These are phyloP conservation scores for Paratinospora sagittata DNA, from an alignment of 164 flowering plant genomes.

Conservation along the genomic window DNA sequence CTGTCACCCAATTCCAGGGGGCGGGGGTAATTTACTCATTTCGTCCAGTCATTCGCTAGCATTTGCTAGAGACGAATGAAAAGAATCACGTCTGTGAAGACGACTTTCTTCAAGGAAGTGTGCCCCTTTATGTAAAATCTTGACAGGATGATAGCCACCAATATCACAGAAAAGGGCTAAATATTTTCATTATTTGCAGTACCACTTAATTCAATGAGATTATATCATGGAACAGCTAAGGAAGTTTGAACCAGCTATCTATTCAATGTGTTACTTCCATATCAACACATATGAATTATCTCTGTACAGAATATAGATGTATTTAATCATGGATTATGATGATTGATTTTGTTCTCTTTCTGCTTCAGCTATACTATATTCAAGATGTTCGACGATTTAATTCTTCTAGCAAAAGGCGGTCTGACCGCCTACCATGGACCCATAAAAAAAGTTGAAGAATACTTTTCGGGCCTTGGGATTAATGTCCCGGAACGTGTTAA, in stretches of 20 bases:
- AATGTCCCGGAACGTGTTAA: constrained; percentile 85
- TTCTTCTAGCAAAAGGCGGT: constrained; percentile 97
- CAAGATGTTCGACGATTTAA: constrained; percentile 95
- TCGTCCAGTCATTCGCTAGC: too few species aligned
- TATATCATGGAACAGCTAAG: not conserved
- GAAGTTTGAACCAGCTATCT: not conserved
- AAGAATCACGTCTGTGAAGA: too few species aligned
- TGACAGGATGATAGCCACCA: too few species aligned
- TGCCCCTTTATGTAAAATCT: too few species aligned
- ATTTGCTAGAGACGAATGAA: too few species aligned
- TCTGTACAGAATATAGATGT: not conserved
- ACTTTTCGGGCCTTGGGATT: constrained; percentile 76
- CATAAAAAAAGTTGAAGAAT: constrained; percentile 91
- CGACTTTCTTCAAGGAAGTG: too few species aligned
- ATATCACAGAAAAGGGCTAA: too few species aligned
- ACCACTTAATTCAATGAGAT: not conserved
- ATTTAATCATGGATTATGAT: constrained; percentile 2
- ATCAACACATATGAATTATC: not conserved
- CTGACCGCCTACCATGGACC: constrained; percentile 88
- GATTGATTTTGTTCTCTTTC: constrained; percentile 10
- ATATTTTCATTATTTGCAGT: not conserved
- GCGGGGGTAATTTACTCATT: too few species aligned
- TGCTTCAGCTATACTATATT: constrained; percentile 76
- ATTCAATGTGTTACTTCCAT: not conserved
- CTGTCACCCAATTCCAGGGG: too few species aligned